Percentiles rank a stretch among this genome's conserved stretches.
Evolutionary conservation across 1,284 basidiomycete genomes (phyloP).

Genomic region (Leccinum variabile): DNA sequence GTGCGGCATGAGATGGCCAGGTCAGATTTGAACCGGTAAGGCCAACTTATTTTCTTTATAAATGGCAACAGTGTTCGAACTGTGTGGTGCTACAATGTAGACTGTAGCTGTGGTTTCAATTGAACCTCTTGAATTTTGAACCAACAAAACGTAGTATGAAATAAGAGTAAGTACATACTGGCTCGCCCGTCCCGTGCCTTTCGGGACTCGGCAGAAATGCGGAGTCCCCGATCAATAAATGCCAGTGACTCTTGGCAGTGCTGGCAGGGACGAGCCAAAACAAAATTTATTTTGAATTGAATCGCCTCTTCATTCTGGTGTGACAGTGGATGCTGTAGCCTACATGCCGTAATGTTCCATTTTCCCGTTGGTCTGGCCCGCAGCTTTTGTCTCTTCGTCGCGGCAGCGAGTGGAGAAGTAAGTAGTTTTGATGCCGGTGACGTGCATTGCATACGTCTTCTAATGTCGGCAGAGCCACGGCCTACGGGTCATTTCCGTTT

Average conservation of each 20-base stretch:
- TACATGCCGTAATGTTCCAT: conserved; percentile 13
- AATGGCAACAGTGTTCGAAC: too few species aligned
- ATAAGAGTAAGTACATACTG: background rate
- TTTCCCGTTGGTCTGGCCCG: background rate
- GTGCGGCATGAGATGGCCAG: background rate
- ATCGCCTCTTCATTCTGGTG: background rate
- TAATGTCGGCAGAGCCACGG: background rate
- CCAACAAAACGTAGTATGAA: too few species aligned
- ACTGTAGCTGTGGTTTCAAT: background rate
- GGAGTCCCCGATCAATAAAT: background rate
- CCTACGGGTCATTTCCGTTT: background rate
- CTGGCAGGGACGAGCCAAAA: conserved; percentile 4
- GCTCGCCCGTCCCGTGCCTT: background rate
- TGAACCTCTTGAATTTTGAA: too few species aligned
- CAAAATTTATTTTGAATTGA: conserved; percentile 9
- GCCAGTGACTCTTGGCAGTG: background rate
- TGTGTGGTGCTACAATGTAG: too few species aligned
- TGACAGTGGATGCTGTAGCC: conserved; percentile 3
- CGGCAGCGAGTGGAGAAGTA: background rate
- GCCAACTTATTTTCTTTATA: background rate
- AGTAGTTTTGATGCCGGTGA: background rate
- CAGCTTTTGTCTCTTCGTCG: conserved; percentile 4
- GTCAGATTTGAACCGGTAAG: background rate
- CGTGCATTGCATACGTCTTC: background rate
- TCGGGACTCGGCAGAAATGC: conserved; percentile 7